Percentiles rank a stretch among this genome's conserved stretches.
Evolutionary conservation across 176 grass and related monocot species (phyloP).

Genomic region (Carex myosuroides): DNA sequence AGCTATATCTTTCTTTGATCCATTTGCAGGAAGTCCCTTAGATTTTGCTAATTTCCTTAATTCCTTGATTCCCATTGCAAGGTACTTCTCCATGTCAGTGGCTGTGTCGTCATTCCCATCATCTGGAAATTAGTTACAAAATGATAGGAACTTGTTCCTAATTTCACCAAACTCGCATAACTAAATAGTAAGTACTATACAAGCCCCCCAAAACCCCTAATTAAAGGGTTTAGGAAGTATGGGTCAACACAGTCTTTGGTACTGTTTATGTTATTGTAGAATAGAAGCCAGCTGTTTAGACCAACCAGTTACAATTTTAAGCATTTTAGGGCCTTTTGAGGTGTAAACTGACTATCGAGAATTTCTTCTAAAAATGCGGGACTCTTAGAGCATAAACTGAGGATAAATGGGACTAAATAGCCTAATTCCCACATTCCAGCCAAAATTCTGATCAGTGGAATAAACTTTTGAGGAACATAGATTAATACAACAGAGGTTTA

Average conservation of each 20-base stretch:
- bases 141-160: background rate
- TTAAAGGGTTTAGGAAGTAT: background rate
- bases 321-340: background rate
- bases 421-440: background rate
- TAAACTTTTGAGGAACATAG: background rate
- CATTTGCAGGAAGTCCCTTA: conserved; percentile 37
- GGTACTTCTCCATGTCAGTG: conserved; percentile 36
- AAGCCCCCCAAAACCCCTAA: background rate
- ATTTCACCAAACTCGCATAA: background rate
- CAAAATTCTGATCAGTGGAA: background rate
- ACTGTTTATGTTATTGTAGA: background rate
- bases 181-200: background rate
- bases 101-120: background rate
- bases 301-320: background rate
- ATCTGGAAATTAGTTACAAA: conserved; percentile 9
- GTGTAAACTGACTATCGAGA: background rate
- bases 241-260: background rate
- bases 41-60: conserved; percentile 49
- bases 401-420: background rate
- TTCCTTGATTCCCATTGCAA: conserved; percentile 49
- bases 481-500: background rate
- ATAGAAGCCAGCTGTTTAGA: background rate
- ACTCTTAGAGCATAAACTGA: background rate
- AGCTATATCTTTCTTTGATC: conserved; percentile 47
- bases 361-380: background rate